Base-by-base conservation (phyloP, 2,329 filamentous ascomycete species). In the Penicillium sp. region DNA sequence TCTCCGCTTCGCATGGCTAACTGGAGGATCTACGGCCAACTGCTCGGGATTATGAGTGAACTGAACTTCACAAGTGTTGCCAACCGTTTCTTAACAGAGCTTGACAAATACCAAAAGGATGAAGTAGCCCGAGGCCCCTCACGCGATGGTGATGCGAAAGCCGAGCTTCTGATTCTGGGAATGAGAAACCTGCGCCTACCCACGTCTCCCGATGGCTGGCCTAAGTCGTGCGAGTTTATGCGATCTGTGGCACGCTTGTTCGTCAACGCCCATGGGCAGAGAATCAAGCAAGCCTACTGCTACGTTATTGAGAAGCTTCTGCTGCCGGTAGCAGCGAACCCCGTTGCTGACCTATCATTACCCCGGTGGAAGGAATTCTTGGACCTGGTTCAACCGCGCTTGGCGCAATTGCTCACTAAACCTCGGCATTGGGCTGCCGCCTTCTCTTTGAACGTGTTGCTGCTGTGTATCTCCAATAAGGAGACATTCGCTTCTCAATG, bases 21-120 rank as follows among this genome's bases (percentile, higher is more conserved):
- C 69, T 99, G 94, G 94, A 90, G 91, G 59, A 87, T 99, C 2
- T 97, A 97, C 73, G 89, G 92, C 19, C 91, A 96, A 69, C 81
- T 99, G 3, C 84, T 99, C 1, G 95, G 96, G n/a, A 89, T 93
- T 40, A 96, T 99, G 90, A 97, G 95, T 76, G 89, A 90, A 46
- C 88, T 95, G 64, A 94, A 96, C 71, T 98, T 99, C 73, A 80
- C 86, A 16, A 90, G 88, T 56, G 93, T 99, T 47, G 88, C 91
- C 3, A 86, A 87, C 55, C 87, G 91, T 50, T 99, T 96, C 71
- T 82, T 96, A 47, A 80, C 83, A 33, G 93, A 98, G 70, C 82
- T 99, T 5, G 90, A 92, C 57, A 82, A 83, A 35, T 89, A 89
- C 10, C 87, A 97, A 53, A 88, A 88, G 69, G 91, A 96, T 18